These are phyloP conservation scores for Cercospora zeina DNA, from an alignment of 2,329 filamentous ascomycete genomes.

Conservation along the genomic window DNA sequence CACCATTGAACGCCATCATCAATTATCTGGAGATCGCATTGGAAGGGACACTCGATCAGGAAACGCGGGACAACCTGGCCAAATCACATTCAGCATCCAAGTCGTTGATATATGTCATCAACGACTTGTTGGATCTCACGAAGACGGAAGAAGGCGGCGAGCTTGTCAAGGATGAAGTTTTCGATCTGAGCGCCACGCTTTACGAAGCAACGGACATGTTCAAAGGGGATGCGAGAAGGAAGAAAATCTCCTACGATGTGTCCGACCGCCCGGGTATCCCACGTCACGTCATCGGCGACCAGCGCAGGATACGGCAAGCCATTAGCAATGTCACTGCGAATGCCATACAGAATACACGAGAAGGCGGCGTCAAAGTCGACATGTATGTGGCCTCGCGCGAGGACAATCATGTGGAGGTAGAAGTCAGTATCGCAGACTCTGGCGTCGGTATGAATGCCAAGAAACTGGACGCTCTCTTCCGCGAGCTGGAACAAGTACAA, in stretches of 20 bases:
- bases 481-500: conserved; percentile 66
- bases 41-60: conserved; percentile 74
- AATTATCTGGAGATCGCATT: conserved; percentile 91
- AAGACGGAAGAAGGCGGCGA: conserved; percentile 81
- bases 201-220: conserved; percentile 77
- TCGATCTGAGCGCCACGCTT: conserved; percentile 70
- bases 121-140: conserved; percentile 83
- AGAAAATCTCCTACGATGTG: conserved; percentile 70
- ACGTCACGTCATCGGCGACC: conserved; percentile 71
- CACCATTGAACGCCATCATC: conserved; percentile 88
- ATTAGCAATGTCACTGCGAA: conserved; percentile 83
- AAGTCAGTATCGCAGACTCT: conserved; percentile 74
- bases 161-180: conserved; percentile 76
- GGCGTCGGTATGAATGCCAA: conserved; percentile 63
- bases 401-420: conserved; percentile 62
- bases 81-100: conserved; percentile 89
- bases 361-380: conserved; percentile 70
- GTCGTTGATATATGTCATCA: conserved; percentile 90
- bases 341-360: conserved; percentile 73
- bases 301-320: conserved; percentile 75
- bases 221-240: conserved; percentile 70
- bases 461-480: conserved; percentile 61
- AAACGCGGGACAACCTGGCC: conserved; percentile 80
- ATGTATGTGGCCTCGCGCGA: conserved; percentile 61
- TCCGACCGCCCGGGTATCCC: conserved; percentile 69